Percentiles rank a stretch among this genome's conserved stretches.
phyloP scores from a whole-genome alignment of 805 yeast genomes.

The Helenozyma rhizophorensis region DNA sequence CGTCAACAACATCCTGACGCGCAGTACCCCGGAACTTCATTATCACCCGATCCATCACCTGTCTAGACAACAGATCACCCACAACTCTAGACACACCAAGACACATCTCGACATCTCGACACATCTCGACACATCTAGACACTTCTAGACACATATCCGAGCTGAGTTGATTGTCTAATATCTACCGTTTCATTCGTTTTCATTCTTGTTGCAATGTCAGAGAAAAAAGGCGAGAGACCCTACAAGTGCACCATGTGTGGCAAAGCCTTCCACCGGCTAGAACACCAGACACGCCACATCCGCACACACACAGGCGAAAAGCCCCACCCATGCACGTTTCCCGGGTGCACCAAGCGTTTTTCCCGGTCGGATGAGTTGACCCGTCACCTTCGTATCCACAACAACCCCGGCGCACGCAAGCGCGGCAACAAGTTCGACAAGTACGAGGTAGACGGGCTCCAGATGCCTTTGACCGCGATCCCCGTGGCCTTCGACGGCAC shows the following conservation, averaged over 20 bases:
- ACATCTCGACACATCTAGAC: no score
- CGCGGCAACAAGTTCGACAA: constrained; percentile 8
- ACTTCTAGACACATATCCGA: no score
- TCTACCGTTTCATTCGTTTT: no score
- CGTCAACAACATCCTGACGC: no score
- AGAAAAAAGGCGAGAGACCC: constrained; percentile 47
- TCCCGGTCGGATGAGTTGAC: constrained; percentile 82
- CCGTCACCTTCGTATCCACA: constrained; percentile 78
- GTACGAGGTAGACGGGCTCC: constrained; percentile 5
- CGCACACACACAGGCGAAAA: constrained; percentile 93
- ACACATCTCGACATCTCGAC: no score
- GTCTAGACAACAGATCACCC: no score
- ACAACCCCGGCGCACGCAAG: constrained; percentile 40
- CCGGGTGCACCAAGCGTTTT: constrained; percentile 80
- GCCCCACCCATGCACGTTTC: constrained; percentile 80
- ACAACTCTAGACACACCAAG: no score
- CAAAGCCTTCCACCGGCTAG: constrained; percentile 82
- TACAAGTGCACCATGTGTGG: constrained; percentile 81
- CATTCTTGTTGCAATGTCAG: not conserved
- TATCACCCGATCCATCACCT: no score
- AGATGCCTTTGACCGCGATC: constrained; percentile 14
- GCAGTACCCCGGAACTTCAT: no score
- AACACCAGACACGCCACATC: constrained; percentile 88
- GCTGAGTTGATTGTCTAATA: no score
- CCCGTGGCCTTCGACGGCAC: constrained; percentile 27